These are phyloP conservation scores for Lecanosticta acicola DNA, from an alignment of 2,329 filamentous ascomycete genomes.

Conservation along the genomic window DNA sequence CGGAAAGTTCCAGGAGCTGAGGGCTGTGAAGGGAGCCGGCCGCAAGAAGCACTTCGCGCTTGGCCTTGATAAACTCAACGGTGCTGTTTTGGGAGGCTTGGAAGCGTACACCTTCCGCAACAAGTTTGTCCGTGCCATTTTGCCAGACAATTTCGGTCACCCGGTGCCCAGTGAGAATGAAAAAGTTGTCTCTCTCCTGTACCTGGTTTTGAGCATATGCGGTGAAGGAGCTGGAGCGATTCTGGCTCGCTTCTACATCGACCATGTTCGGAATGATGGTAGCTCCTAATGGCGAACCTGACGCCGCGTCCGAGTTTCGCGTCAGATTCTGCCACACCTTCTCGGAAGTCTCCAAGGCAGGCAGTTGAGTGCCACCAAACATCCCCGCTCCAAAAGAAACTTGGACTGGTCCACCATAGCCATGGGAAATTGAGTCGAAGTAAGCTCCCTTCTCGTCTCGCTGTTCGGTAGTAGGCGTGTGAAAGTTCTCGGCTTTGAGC, in stretches of 20 bases:
- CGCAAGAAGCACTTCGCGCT: constrained; percentile 46
- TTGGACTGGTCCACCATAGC: constrained; percentile 18
- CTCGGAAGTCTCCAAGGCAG: constrained; percentile 21
- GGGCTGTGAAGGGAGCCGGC: constrained; percentile 54
- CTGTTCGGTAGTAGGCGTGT: constrained; percentile 14
- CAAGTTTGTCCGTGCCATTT: constrained; percentile 4
- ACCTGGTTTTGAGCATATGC: constrained; percentile 22
- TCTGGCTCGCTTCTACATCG: constrained; percentile 18
- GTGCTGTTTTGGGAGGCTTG: constrained; percentile 15
- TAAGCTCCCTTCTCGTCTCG: constrained; percentile 20
- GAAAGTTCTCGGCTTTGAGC: constrained; percentile 24
- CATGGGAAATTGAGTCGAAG: constrained; percentile 14
- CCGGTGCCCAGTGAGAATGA: constrained; percentile 25
- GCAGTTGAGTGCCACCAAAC: constrained; percentile 22
- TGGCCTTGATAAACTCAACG: constrained; percentile 22
- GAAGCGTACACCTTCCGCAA: constrained; percentile 20
- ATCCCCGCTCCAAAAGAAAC: constrained; percentile 24
- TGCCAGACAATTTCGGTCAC: constrained; percentile 23
- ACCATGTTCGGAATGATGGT: constrained; percentile 28
- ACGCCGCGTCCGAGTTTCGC: constrained; percentile 21
- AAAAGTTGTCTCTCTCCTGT: constrained; percentile 20
- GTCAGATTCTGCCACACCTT: constrained; percentile 18
- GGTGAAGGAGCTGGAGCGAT: constrained; percentile 27
- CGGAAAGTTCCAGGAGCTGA: constrained; percentile 56
- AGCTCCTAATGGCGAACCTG: constrained; percentile 20